These are phyloP conservation scores for Neckera pumila DNA, from an alignment of 225 moss, liverwort and hornwort genomes.

Conservation along the genomic window DNA sequence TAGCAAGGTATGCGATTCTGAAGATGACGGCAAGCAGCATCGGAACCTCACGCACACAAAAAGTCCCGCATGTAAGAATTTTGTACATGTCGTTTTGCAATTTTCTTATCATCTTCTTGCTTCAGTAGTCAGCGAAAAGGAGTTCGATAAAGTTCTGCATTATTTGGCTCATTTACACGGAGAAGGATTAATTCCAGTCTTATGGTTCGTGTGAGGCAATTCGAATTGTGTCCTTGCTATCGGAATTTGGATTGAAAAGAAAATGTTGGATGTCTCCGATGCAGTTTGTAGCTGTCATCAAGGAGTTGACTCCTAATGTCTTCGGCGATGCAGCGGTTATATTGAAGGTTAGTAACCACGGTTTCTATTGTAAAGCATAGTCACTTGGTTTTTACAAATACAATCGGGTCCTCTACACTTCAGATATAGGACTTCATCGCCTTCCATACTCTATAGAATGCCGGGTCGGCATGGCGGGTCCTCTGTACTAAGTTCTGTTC, in stretches of 20 bases:
- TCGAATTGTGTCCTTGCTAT: neutral
- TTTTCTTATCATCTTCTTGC: neutral
- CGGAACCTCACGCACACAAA: constrained; percentile 2
- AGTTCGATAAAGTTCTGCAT: neutral
- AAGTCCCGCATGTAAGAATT: constrained; percentile 30
- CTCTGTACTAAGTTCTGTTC: neutral
- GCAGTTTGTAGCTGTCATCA: constrained; percentile 78
- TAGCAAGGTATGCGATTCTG: constrained; percentile 38
- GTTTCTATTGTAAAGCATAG: neutral
- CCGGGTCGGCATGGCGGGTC: neutral
- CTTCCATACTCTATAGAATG: neutral
- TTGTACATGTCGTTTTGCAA: neutral
- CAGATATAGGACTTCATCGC: neutral
- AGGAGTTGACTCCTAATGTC: constrained; percentile 35
- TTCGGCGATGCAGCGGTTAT: constrained; percentile 54
- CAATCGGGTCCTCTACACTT: neutral
- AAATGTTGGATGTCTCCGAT: neutral
- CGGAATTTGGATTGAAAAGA: neutral
- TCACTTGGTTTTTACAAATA: neutral
- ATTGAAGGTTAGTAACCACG: constrained; percentile 49
- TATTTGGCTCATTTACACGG: neutral
- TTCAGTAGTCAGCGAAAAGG: neutral
- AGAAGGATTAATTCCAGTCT: neutral
- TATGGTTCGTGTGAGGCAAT: neutral
- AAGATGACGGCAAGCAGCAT: constrained; percentile 39